These are phyloP conservation scores for Corylus avellana DNA, from an alignment of 306 rosid genomes.

Conservation along the genomic window DNA sequence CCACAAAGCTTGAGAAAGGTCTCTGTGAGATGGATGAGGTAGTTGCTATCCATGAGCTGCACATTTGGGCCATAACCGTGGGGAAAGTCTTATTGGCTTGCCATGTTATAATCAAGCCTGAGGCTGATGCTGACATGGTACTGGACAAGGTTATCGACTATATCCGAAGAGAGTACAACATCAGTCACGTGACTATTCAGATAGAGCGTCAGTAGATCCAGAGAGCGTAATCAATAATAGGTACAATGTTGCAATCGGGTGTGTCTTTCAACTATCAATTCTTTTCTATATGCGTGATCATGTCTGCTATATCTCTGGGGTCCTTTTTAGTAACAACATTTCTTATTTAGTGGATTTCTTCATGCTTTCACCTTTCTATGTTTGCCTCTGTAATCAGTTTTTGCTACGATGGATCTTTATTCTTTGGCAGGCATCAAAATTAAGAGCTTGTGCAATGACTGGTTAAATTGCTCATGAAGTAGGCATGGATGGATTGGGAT, in stretches of 20 bases:
- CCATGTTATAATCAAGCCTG: conserved; percentile 49
- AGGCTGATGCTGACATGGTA: conserved; percentile 50
- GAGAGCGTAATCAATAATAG: not conserved
- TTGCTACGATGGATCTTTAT: not conserved
- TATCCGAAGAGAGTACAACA: conserved; percentile 42
- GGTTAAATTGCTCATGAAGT: not conserved
- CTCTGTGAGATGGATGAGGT: conserved; percentile 60
- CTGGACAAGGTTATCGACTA: conserved; percentile 45
- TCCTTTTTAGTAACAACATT: not conserved
- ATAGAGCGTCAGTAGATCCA: conserved; percentile 51
- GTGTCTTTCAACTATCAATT: not conserved
- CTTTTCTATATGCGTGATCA: conserved; percentile 5
- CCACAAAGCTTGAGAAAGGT: conserved; percentile 56
- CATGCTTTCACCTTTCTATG: not conserved
- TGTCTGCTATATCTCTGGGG: conserved; percentile 6
- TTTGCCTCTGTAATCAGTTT: not conserved
- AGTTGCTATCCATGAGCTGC: conserved; percentile 49
- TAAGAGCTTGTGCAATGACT: not conserved
- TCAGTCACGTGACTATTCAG: conserved; percentile 54
- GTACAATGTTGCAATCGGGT: conserved; percentile 9
- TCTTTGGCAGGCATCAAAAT: not conserved
- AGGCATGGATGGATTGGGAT: not conserved
- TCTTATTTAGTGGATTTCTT: not conserved
- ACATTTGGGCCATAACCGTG: conserved; percentile 50
- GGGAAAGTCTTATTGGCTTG: conserved; percentile 53